Percentiles rank a stretch among this genome's conserved stretches.
phyloP scores from a whole-genome alignment of 129 eudicot species.

The Chrysanthemum makinoi region DNA sequence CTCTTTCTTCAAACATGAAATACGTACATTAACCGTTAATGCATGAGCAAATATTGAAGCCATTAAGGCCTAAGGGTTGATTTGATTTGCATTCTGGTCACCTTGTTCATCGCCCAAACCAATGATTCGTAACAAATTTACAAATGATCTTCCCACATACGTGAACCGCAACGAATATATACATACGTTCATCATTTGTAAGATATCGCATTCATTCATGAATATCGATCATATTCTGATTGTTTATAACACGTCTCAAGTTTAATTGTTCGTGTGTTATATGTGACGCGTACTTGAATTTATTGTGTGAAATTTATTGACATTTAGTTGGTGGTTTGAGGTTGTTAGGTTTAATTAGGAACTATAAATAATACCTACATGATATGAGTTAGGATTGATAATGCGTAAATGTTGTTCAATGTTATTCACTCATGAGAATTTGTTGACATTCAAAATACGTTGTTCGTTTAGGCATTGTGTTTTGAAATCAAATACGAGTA shows the following conservation, averaged over 20 bases:
- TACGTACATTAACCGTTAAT: too few species aligned
- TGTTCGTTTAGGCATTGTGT: background rate
- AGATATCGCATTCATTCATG: slow-evolving; percentile 6
- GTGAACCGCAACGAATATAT: slow-evolving; percentile 13
- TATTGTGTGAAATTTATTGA: background rate
- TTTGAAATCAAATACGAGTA: background rate
- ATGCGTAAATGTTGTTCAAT: too few species aligned
- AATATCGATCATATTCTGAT: background rate
- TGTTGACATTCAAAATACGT: background rate
- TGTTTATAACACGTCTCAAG: slow-evolving; percentile 5
- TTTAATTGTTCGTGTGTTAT: background rate
- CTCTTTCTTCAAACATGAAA: too few species aligned
- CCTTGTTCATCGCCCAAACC: background rate
- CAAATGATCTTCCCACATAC: slow-evolving; percentile 16
- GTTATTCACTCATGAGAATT: background rate
- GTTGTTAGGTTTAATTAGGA: too few species aligned
- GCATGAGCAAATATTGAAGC: slow-evolving; percentile 11
- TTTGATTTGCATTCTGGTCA: too few species aligned
- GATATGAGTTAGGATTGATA: too few species aligned
- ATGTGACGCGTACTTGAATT: background rate
- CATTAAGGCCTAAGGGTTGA: background rate
- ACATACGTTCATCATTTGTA: slow-evolving; percentile 25
- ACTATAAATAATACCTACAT: too few species aligned
- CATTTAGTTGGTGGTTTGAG: too few species aligned
- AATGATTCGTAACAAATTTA: slow-evolving; percentile 8